A percentile compares a stretch with the other conserved stretches of the same genome.
These are phyloP conservation scores for Torulaspora quercuum DNA, from an alignment of 805 yeast species.

Conservation along the genomic window DNA sequence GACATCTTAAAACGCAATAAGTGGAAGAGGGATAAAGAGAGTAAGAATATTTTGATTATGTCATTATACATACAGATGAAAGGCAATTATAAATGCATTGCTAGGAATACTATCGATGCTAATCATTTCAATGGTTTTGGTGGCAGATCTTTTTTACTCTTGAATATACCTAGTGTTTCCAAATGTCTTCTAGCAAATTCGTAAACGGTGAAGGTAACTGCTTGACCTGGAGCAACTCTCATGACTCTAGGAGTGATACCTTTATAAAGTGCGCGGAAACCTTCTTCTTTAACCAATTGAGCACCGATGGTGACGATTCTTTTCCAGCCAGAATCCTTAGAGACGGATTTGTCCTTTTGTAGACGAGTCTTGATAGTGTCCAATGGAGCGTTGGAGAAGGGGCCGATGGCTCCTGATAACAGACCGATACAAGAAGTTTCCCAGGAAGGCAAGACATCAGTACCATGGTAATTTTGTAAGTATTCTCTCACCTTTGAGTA, in stretches of 20 bases:
- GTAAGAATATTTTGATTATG: conserved; percentile 6
- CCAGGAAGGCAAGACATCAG: conserved; percentile 75
- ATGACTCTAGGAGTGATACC: conserved; percentile 98
- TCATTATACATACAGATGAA: conserved; percentile 7
- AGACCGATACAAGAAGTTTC: conserved; percentile 91
- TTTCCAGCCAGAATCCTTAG: conserved; percentile 66
- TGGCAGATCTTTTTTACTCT: conserved; percentile 13
- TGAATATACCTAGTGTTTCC: conserved; percentile 38
- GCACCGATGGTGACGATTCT: conserved; percentile 78
- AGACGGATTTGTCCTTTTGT: conserved; percentile 78
- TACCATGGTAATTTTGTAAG: conserved; percentile 58
- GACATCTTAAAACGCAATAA: too few species aligned
- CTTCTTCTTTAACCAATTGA: conserved; percentile 84
- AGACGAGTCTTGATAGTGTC: conserved; percentile 96
- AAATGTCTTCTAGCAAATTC: conserved; percentile 76
- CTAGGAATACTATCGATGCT: conserved; percentile 1
- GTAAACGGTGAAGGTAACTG: conserved; percentile 95
- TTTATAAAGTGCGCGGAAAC: conserved; percentile 81
- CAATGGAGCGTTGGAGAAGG: conserved; percentile 94
- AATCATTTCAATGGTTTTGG: conserved; percentile 15
- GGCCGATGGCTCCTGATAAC: conserved; percentile 94
- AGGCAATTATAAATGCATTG: conserved; percentile 4
- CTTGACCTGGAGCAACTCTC: conserved; percentile 99
- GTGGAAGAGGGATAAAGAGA: too few species aligned
- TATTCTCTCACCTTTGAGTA: conserved; percentile 78